phyloP scores from a whole-genome alignment of 768 basidiomycete genomes.

The Mycena kentingensis region DNA sequence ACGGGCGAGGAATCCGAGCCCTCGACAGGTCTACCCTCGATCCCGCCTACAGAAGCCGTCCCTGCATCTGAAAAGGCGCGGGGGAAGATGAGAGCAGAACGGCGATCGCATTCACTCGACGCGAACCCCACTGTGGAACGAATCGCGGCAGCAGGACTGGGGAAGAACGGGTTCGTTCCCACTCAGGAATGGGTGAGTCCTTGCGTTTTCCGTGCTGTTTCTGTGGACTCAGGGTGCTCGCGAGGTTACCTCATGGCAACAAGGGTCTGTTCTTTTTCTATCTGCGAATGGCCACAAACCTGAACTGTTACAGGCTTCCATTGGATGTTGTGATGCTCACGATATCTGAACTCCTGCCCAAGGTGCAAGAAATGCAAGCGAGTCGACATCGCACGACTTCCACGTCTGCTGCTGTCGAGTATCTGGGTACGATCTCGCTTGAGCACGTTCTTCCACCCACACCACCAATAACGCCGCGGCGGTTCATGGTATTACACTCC shows the following conservation, averaged over 20 bases:
- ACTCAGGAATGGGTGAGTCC: conserved; percentile 93
- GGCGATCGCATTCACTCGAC: conserved; percentile 56
- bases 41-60: conserved; percentile 44
- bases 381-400: conserved; percentile 64
- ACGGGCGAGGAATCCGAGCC: conserved; percentile 36
- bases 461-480: conserved; percentile 65
- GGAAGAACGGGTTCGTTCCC: conserved; percentile 90
- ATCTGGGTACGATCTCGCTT: conserved; percentile 70
- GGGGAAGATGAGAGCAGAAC: conserved; percentile 89
- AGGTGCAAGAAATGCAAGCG: conserved; percentile 78
- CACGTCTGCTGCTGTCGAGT: conserved; percentile 69
- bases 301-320: conserved; percentile 61
- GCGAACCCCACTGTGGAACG: conserved; percentile 60
- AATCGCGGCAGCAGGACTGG: conserved; percentile 68
- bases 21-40: conserved; percentile 41
- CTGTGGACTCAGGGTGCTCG: neutral
- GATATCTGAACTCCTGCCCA: conserved; percentile 86
- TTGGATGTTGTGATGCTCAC: conserved; percentile 85
- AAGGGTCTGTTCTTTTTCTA: conserved; percentile 62
- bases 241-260: conserved; percentile 92
- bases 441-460: conserved; percentile 72
- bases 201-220: neutral
- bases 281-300: conserved; percentile 3
- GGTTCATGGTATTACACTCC: conserved; percentile 64
- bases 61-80: conserved; percentile 81